Evolutionary conservation across 1,284 basidiomycete species (phyloP), one percentile per base, ranked within the genome.

Genomic region (Bondarzewia mesenterica): DNA sequence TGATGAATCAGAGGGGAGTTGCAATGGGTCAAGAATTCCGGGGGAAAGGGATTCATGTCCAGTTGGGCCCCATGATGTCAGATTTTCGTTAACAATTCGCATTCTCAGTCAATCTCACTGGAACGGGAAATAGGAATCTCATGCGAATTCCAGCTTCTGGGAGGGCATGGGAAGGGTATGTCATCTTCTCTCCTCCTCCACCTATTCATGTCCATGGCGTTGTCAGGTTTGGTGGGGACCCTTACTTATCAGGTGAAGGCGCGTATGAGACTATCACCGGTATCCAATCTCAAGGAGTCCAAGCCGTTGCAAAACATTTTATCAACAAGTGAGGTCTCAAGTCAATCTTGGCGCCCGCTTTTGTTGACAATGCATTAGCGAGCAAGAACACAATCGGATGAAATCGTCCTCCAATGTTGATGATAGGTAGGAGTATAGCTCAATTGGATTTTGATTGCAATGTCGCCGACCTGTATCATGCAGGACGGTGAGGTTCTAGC

Each of bases 11-110:
- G 50, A 72, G 84, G 29, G 85, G 80, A 8, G 65, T 63, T 14
- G 83, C 82, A 2, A 71, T 89, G 63, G 86, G 82, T 14, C 63
- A 73, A n/a, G 86, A 90, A 65, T 81, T 81, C 66, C 73, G 73
- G 46, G 80, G 74, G 43, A 87, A 89, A 62, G 89, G 80, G 14
- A 70, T 74, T 44, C 68, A 82, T 60, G 75, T 85, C 49, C 76
- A 75, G 10, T 68, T 88, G 7, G 82, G 81, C 4, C 74, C 74
- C 1, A 68, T 69, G 62, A 74, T 75, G 73, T 72, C 25, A 26
- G 64, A 26, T 23, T 4, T 20, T 26, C n/a, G n/a, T 42, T 2
- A 36, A 14, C 44, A 12, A 22, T 22, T n/a, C 50, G 48, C 23
- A 16, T 16, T n/a, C 15, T 6, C 18, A 7, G 48, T 36, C 47